These are phyloP conservation scores for Prunus yedoensis DNA, from an alignment of 331 rosid genomes.

Conservation along the genomic window DNA sequence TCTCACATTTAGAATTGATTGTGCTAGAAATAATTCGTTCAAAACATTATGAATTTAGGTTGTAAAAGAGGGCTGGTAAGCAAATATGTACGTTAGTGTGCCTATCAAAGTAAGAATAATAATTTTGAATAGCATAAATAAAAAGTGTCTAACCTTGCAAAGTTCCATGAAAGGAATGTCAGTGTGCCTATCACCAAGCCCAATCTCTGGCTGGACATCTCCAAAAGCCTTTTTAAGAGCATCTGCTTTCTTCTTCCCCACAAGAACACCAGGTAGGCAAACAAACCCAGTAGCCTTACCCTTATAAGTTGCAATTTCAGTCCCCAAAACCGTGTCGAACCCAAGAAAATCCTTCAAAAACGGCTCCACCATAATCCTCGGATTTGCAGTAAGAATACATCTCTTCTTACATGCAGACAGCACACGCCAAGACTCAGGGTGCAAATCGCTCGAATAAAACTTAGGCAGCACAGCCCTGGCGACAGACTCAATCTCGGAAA, in stretches of 20 bases:
- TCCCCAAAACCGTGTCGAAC: constrained; percentile 65
- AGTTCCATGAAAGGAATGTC: constrained; percentile 64
- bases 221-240: constrained; percentile 55
- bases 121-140: not conserved
- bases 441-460: constrained; percentile 60
- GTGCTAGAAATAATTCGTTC: no score
- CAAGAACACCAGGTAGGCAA: constrained; percentile 51
- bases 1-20: no score
- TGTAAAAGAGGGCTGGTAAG: no score
- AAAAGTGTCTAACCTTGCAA: constrained; percentile 51
- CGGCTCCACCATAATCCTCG: constrained; percentile 72
- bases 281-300: constrained; percentile 79
- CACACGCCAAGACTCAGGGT: constrained; percentile 72
- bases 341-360: constrained; percentile 70
- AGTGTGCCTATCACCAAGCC: constrained; percentile 70
- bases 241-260: constrained; percentile 65
- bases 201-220: constrained; percentile 53
- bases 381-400: constrained; percentile 69
- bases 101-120: not conserved
- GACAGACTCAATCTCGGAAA: constrained; percentile 60
- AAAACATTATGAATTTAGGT: no score
- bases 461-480: constrained; percentile 81
- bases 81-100: no score
- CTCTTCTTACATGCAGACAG: constrained; percentile 63
- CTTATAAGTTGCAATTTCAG: constrained; percentile 39